These are phyloP conservation scores for Pelagophyceae sp. DNA, from an alignment of 352 stramenopile species.

Conservation along the genomic window DNA sequence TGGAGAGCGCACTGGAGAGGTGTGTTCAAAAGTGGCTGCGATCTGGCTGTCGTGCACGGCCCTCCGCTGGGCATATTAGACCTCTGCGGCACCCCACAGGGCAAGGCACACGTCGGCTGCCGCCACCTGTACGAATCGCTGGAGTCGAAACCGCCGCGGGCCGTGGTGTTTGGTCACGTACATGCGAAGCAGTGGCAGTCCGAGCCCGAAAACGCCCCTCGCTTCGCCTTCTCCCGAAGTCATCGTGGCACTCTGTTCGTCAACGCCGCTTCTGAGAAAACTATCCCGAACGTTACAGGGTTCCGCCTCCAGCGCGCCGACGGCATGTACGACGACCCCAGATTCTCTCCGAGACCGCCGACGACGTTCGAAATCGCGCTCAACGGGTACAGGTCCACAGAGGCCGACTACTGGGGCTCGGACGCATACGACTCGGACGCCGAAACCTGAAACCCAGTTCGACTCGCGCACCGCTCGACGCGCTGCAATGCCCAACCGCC, in stretches of 20 bases:
- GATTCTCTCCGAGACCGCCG: not conserved
- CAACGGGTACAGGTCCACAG: no score
- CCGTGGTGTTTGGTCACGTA: not conserved
- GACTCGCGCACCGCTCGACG: no score
- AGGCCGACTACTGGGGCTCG: no score
- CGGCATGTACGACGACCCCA: not conserved
- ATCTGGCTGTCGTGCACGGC: not conserved
- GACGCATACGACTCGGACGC: no score
- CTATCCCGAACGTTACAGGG: not conserved
- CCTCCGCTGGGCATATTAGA: not conserved
- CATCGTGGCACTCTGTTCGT: not conserved
- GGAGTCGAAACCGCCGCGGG: not conserved
- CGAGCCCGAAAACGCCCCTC: not conserved
- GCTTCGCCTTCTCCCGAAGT: not conserved
- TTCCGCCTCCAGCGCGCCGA: not conserved
- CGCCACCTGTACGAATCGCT: not conserved
- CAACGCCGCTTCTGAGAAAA: not conserved
- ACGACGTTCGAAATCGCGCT: not conserved
- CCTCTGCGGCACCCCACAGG: not conserved
- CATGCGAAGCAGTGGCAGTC: not conserved
- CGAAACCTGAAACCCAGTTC: no score
- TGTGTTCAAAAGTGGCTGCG: not conserved
- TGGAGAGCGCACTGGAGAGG: not conserved
- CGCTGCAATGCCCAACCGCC: no score
- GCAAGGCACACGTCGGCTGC: not conserved